Evolutionary conservation across 345 rosid species (phyloP), one percentile per base, ranked within the genome.

Genomic region (Pistacia atlantica): DNA sequence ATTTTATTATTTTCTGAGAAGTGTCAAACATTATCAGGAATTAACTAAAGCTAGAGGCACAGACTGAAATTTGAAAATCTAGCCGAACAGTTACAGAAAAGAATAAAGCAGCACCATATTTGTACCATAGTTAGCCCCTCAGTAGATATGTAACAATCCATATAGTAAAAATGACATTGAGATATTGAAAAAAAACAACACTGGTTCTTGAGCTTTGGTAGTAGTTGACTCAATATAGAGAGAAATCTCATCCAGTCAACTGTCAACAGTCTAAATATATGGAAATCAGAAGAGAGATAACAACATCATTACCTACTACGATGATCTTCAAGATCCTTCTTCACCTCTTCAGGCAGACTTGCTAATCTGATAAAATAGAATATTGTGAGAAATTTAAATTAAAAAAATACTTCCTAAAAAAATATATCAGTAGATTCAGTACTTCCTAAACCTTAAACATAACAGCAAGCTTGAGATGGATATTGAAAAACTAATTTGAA

Each of bases 301-400:
- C 8, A 65, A 51, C 38, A 66, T 8, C 59, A 57, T 75, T 76
- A 95, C 98, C 97, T 90, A 81, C 97, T 95, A 75, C 72, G 80
- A 54, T 90, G 90, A 87, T 95, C 96, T 90, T 93, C 99, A 69
- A 93, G 95, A 80, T 89, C 94, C 78, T 79, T 86, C 85, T 91
- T 95, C 37, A 83, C 86, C 77, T 93, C 95, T 76, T 88, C 90
- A 42, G 98, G 95, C 84, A 95, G 86, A 60, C 73, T 74, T 69
- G 97, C 99, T 84, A 95, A 77, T 84, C 97, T 95, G 83, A 78
- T 54, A 72, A 75, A 56, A 84, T 63, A 64, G 62, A 62, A 73
- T 65, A 38, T 46, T 48, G 31, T 69, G 35, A 82, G 14, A 14
- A 35, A 65, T 17, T 52, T 18, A 38, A 38, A 38, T 75, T 14